phyloP scores from a whole-genome alignment of 140 eudicot species.

The Stevia rebaudiana region DNA sequence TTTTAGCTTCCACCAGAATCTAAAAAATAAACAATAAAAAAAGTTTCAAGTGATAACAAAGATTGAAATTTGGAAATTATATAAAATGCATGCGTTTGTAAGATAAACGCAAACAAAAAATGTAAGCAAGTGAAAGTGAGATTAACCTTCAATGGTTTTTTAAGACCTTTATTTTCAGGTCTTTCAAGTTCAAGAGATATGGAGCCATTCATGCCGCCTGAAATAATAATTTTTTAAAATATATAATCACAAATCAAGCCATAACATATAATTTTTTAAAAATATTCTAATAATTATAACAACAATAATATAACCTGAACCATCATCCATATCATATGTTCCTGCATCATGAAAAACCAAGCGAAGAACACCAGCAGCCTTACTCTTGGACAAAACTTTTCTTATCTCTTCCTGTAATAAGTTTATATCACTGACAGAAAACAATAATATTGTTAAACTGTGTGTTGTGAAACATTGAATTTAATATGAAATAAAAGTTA shows the following conservation, averaged over 20 bases:
- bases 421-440: constrained; percentile 43
- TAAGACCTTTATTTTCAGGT: constrained; percentile 86
- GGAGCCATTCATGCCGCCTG: constrained; percentile 99
- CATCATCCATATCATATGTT: constrained; percentile 53
- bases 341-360: constrained; percentile 98
- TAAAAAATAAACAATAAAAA: constrained; percentile 40
- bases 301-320: constrained; percentile 45
- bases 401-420: constrained; percentile 59
- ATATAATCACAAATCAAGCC: neutral
- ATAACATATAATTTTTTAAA: too few relatives aligned
- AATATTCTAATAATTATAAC: too few relatives aligned
- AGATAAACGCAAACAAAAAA: neutral
- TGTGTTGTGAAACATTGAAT: neutral
- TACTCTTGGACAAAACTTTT: constrained; percentile 72
- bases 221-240: neutral
- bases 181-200: constrained; percentile 82
- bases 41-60: neutral
- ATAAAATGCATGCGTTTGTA: neutral
- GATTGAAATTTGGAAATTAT: neutral
- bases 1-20: constrained; percentile 79
- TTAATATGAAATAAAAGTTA: neutral
- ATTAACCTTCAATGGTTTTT: constrained; percentile 66
- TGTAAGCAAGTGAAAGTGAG: constrained; percentile 1
- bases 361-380: constrained; percentile 95
- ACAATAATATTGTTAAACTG: constrained; percentile 8